Conservation (phyloP, 2,329 filamentous ascomycete genomes). For the Tolypocladium album region DNA sequence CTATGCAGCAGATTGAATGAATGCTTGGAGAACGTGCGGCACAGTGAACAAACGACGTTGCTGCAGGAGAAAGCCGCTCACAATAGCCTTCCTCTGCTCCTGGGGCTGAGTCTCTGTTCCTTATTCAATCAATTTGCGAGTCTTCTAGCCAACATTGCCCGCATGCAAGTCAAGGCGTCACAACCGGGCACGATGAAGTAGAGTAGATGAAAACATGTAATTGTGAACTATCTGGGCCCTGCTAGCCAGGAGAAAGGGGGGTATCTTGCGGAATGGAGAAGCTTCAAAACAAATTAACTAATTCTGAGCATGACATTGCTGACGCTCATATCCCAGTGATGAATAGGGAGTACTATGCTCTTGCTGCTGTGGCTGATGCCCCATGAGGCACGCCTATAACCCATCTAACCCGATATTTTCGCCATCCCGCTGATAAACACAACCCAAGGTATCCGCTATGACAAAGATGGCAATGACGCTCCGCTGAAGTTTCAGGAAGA, state of each 20-base stretch:
- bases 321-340: not conserved
- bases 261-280: constrained; percentile 1
- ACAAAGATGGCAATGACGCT: constrained; percentile 1
- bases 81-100: not conserved
- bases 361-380: not conserved
- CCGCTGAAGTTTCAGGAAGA: not conserved
- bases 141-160: not conserved
- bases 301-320: not conserved
- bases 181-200: not conserved
- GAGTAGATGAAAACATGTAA: not conserved
- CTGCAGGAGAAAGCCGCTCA: not conserved
- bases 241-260: not conserved
- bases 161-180: not conserved
- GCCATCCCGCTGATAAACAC: not conserved
- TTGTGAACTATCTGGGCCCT: not conserved
- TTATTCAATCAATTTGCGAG: not conserved
- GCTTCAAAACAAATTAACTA: not conserved
- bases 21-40: not conserved
- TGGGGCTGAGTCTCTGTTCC: not conserved
- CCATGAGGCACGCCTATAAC: not conserved
- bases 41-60: not conserved
- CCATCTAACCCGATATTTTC: not conserved
- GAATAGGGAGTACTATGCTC: not conserved
- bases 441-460: not conserved
- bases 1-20: not conserved